These are phyloP conservation scores for Toxicodendron radicans DNA, from an alignment of 345 rosid species.

Conservation along the genomic window DNA sequence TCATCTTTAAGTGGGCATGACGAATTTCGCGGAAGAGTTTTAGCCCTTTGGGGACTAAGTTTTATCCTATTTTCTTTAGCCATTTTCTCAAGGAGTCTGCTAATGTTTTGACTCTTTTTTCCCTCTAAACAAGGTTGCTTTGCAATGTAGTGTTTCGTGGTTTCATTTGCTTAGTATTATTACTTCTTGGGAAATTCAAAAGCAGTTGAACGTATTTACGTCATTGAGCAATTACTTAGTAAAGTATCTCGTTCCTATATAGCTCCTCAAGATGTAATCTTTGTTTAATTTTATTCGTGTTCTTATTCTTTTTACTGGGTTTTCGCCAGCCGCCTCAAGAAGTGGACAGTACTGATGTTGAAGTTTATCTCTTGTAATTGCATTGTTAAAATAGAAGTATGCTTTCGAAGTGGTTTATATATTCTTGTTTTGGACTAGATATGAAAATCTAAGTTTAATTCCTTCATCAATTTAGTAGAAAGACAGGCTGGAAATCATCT, in stretches of 20 bases:
- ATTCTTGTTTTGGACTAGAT: constrained; percentile 15
- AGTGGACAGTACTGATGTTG: constrained; percentile 5
- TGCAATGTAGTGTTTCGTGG: constrained; percentile 5
- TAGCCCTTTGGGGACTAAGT: neutral
- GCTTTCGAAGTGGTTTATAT: neutral
- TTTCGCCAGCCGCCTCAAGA: neutral
- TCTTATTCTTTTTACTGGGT: neutral
- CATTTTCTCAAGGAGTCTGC: constrained; percentile 15
- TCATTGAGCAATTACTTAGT: constrained; percentile 6
- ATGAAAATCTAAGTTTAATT: constrained; percentile 26
- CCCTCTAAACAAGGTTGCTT: constrained; percentile 9
- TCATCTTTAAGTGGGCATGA: neutral
- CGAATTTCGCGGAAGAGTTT: constrained; percentile 8
- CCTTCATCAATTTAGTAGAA: constrained; percentile 43
- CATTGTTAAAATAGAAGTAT: constrained; percentile 2
- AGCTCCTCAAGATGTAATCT: neutral
- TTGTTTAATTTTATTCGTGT: neutral
- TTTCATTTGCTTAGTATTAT: constrained; percentile 7
- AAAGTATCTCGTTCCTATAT: constrained; percentile 5
- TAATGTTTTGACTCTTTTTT: constrained; percentile 7
- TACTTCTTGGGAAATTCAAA: neutral
- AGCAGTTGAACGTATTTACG: neutral
- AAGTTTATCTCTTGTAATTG: constrained; percentile 13
- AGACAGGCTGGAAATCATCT: constrained; percentile 67
- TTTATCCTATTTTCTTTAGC: neutral